Evolutionary conservation across 1,284 basidiomycete genomes (phyloP).

Genomic region (Ceratobasidium sp.): DNA sequence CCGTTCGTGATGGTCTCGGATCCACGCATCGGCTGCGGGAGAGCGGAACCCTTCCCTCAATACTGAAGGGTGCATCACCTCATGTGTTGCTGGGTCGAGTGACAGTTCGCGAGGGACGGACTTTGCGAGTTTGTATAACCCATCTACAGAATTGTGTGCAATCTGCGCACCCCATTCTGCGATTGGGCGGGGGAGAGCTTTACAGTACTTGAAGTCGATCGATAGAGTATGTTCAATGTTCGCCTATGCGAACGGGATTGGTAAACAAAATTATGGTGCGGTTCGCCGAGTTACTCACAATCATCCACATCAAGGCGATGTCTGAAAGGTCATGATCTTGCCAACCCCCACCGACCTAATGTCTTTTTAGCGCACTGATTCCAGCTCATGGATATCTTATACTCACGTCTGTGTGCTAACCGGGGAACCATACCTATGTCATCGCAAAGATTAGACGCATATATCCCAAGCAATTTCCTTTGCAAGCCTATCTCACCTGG

Average conservation of each 20-base stretch:
- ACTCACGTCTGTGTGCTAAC: conserved; percentile 73
- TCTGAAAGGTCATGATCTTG: conserved; percentile 76
- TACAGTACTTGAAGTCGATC: conserved; percentile 69
- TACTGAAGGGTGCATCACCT: conserved; percentile 73
- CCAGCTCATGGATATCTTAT: neutral
- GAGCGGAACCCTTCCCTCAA: conserved; percentile 61
- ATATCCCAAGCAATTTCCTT: conserved; percentile 17
- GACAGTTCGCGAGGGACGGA: conserved; percentile 64
- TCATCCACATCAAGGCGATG: conserved; percentile 76
- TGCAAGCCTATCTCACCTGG: conserved; percentile 65
- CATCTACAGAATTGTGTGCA: conserved; percentile 70
- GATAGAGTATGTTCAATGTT: conserved; percentile 69
- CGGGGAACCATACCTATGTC: conserved; percentile 75
- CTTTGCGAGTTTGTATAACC: conserved; percentile 66
- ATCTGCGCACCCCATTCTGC: conserved; percentile 71
- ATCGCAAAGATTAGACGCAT: conserved; percentile 42
- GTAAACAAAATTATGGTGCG: conserved; percentile 23
- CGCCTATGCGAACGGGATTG: conserved; percentile 58
- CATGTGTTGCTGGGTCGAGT: conserved; percentile 66
- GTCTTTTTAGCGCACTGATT: neutral
- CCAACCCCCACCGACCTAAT: conserved; percentile 78
- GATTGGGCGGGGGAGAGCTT: conserved; percentile 64
- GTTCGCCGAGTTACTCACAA: conserved; percentile 9
- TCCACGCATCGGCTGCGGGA: conserved; percentile 57
- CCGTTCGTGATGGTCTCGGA: conserved; percentile 63